Evolutionary conservation across 495 filamentous ascomycete genomes (phyloP).

Genomic region (Darksidea phi): DNA sequence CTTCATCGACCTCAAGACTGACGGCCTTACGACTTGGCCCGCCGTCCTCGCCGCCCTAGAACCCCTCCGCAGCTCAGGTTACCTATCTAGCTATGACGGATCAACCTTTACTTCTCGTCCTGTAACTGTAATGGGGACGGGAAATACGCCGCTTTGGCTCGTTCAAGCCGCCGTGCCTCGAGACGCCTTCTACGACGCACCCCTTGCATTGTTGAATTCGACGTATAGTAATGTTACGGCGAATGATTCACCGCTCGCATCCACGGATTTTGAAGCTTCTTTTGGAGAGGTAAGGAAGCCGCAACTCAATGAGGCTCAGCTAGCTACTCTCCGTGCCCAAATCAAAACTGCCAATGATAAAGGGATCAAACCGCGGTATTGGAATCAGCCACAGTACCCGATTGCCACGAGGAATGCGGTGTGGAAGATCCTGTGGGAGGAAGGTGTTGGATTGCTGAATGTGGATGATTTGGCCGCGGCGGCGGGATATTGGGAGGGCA

Average conservation of each 20-base stretch:
- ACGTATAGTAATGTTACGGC: slow-evolving; percentile 45
- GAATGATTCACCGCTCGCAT: slow-evolving; percentile 37
- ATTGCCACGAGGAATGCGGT: slow-evolving; percentile 42
- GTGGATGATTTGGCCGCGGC: slow-evolving; percentile 46
- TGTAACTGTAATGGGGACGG: slow-evolving; percentile 45
- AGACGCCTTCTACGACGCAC: slow-evolving; percentile 65
- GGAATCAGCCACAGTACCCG: slow-evolving; percentile 45
- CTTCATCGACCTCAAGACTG: slow-evolving; percentile 47
- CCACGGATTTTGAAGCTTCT: slow-evolving; percentile 27
- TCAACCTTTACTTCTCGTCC: slow-evolving; percentile 31
- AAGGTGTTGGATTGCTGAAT: slow-evolving; percentile 44
- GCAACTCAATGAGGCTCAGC: slow-evolving; percentile 41
- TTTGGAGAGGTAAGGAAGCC: slow-evolving; percentile 42
- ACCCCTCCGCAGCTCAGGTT: slow-evolving; percentile 36
- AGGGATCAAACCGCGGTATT: slow-evolving; percentile 44
- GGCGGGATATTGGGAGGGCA: slow-evolving; percentile 43
- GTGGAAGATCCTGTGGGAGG: slow-evolving; percentile 41
- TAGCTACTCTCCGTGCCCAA: slow-evolving; percentile 41
- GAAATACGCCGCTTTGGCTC: slow-evolving; percentile 44
- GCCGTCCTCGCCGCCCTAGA: slow-evolving; percentile 40
- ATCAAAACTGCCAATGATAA: slow-evolving; percentile 43
- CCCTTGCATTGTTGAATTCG: slow-evolving; percentile 50
- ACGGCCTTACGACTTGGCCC: slow-evolving; percentile 38
- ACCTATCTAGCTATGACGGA: slow-evolving; percentile 42
- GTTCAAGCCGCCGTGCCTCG: slow-evolving; percentile 48